These are phyloP conservation scores for Penicillium argentinense DNA, from an alignment of 495 filamentous ascomycete genomes.

Conservation along the genomic window DNA sequence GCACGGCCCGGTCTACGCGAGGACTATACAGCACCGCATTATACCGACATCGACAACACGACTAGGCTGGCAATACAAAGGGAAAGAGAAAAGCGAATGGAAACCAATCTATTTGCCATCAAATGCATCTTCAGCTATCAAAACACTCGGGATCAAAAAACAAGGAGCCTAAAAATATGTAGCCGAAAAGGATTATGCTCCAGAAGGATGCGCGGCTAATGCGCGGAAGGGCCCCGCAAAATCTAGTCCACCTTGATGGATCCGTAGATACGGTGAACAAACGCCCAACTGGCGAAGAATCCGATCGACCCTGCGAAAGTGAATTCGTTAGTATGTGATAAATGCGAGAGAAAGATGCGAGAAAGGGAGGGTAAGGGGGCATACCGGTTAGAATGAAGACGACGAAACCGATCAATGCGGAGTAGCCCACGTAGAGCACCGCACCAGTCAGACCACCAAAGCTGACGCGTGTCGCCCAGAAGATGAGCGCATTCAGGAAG, in stretches of 20 bases:
- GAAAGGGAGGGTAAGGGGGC: constrained; percentile 27
- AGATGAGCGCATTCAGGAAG: constrained; percentile 82
- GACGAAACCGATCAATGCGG: constrained; percentile 79
- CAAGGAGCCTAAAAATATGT: too few species aligned
- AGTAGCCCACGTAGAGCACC: constrained; percentile 93
- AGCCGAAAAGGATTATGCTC: too few species aligned
- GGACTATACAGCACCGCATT: not conserved
- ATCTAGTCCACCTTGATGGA: constrained; percentile 95
- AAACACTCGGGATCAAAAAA: constrained; percentile 3
- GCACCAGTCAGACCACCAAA: constrained; percentile 81
- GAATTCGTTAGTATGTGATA: constrained; percentile 16
- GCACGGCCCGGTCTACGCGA: too few species aligned
- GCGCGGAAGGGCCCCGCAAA: not conserved
- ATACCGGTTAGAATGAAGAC: constrained; percentile 92
- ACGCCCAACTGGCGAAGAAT: constrained; percentile 91
- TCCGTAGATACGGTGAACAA: constrained; percentile 87
- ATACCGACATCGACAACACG: too few species aligned
- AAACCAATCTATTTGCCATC: constrained; percentile 12
- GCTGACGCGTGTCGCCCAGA: constrained; percentile 82
- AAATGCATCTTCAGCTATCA: constrained; percentile 11
- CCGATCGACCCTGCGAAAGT: constrained; percentile 75
- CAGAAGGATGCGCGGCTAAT: not conserved
- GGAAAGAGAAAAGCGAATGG: not conserved
- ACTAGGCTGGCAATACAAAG: too few species aligned
- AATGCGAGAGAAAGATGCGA: constrained; percentile 8